phyloP scores from a whole-genome alignment of 202 grass and related monocot genomes.

The Setaria viridis region DNA sequence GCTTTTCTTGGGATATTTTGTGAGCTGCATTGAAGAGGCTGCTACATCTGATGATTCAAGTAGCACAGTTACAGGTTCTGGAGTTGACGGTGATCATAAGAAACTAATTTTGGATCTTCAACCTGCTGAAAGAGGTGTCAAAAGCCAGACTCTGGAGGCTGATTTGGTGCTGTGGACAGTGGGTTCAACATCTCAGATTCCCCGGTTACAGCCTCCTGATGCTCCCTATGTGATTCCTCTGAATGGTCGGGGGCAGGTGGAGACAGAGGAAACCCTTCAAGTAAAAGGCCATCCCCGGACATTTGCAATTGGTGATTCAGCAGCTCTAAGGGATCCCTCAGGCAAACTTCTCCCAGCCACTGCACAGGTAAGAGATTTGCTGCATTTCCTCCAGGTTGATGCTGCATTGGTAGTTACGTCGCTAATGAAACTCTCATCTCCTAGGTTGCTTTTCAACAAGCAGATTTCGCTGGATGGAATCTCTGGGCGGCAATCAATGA shows the following conservation, averaged over 20 bases:
- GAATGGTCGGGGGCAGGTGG: slow-evolving; percentile 87
- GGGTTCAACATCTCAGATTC: slow-evolving; percentile 80
- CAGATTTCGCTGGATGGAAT: slow-evolving; percentile 95
- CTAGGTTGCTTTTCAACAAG: slow-evolving; percentile 97
- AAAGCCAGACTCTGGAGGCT: slow-evolving; percentile 65
- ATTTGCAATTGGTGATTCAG: slow-evolving; percentile 97
- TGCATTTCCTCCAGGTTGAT: not conserved
- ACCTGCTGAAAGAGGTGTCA: slow-evolving; percentile 79
- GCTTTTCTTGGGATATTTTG: slow-evolving; percentile 89
- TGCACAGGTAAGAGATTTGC: slow-evolving; percentile 65
- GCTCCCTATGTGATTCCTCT: slow-evolving; percentile 68
- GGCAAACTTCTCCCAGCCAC: slow-evolving; percentile 83
- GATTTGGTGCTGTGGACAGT: slow-evolving; percentile 96
- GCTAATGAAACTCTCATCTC: slow-evolving; percentile 16
- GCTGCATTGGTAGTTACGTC: slow-evolving; percentile 2
- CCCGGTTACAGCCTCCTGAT: slow-evolving; percentile 70
- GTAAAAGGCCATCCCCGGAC: slow-evolving; percentile 88
- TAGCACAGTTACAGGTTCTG: slow-evolving; percentile 27
- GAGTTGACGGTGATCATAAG: slow-evolving; percentile 46
- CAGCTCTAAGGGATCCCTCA: slow-evolving; percentile 82
- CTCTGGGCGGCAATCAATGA: slow-evolving; percentile 95
- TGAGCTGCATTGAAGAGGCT: slow-evolving; percentile 67
- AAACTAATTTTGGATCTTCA: slow-evolving; percentile 87
- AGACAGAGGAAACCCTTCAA: slow-evolving; percentile 92
- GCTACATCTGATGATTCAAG: slow-evolving; percentile 60